Evolutionary conservation across 352 stramenopile genomes (phyloP), one percentile per base, ranked within the genome.

Genomic region (Phytophthora brassicae): DNA sequence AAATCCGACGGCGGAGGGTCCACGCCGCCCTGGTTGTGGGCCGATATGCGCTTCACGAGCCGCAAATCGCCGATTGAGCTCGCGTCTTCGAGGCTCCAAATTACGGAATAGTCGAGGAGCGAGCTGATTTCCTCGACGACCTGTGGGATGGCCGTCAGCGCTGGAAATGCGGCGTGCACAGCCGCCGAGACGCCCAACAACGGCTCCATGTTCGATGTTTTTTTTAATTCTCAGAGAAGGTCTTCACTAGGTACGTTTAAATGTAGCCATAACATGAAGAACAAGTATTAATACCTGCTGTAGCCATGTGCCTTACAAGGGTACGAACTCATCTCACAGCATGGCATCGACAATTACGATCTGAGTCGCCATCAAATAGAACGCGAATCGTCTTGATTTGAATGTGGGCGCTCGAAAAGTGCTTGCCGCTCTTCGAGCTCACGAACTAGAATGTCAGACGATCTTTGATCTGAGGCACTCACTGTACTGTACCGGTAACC

Each of bases 41-140:
- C 43, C 0, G 53, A 56, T 22, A 74, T 58, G 33, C 69, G 69
- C 41, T 74, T 62, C 35, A 77, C 44, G 4, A 77, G 57, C 3
- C 28, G 47, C 29, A 77, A 22, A 29, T 66, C 31, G n/a, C 65
- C 69, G 8, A 55, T 60, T 11, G 65, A 52, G 39, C 65, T 72
- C 36, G 69, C 69, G 9, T 64, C 39, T 41, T 65, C 64, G 16
- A 76, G 55, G 13, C 44, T 71, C 64, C 60, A 76, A 20, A 62
- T 38, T 16, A 35, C 36, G 7, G 68, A 70, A 49, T 61, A 70
- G 64, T 76, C 68, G 19, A 74, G 50, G 22, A 65, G 45, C 3
- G 36, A 16, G 36, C 60, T 66, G 50, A 76, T 58, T 1, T 52
- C 31, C 11, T 54, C 55, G 16, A 71, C 41, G 3, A 76, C 8